Evolutionary conservation across 2,329 filamentous ascomycete genomes (phyloP).

Genomic region (Nothophaeocryptopus gaeumannii): DNA sequence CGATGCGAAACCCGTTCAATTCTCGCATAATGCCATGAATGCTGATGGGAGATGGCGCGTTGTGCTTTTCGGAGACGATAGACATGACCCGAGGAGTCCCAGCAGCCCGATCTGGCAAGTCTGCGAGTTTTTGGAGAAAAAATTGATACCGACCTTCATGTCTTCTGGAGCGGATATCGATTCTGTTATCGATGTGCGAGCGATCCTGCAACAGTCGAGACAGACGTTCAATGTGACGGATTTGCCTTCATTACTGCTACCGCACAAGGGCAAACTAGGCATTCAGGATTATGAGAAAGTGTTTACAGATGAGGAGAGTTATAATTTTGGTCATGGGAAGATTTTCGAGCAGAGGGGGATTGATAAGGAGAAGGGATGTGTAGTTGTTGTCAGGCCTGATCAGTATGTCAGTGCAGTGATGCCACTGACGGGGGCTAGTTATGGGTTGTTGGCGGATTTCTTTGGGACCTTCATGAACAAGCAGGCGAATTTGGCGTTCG

Average conservation of each 20-base stretch:
- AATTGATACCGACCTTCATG: slow-evolving; percentile 37
- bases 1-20: slow-evolving; percentile 36
- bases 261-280: slow-evolving; percentile 38
- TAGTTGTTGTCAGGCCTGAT: slow-evolving; percentile 64
- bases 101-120: slow-evolving; percentile 22
- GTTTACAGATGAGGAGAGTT: slow-evolving; percentile 47
- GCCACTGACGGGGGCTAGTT: slow-evolving; percentile 26
- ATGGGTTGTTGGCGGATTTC: slow-evolving; percentile 26
- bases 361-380: slow-evolving; percentile 53
- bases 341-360: slow-evolving; percentile 60
- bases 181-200: slow-evolving; percentile 54
- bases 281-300: slow-evolving; percentile 42
- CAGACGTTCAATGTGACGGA: slow-evolving; percentile 33
- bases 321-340: slow-evolving; percentile 37
- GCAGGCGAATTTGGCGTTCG: no score
- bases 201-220: slow-evolving; percentile 32
- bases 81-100: slow-evolving; percentile 18
- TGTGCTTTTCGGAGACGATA: slow-evolving; percentile 31
- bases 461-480: slow-evolving; percentile 32
- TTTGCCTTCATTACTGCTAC: slow-evolving; percentile 45
- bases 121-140: slow-evolving; percentile 24
- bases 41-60: slow-evolving; percentile 36
- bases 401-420: slow-evolving; percentile 55
- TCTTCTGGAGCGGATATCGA: slow-evolving; percentile 41
- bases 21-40: slow-evolving; percentile 33